phyloP scores from a whole-genome alignment of 1,139 yeast genomes.

The Pneumocystis canis region DNA sequence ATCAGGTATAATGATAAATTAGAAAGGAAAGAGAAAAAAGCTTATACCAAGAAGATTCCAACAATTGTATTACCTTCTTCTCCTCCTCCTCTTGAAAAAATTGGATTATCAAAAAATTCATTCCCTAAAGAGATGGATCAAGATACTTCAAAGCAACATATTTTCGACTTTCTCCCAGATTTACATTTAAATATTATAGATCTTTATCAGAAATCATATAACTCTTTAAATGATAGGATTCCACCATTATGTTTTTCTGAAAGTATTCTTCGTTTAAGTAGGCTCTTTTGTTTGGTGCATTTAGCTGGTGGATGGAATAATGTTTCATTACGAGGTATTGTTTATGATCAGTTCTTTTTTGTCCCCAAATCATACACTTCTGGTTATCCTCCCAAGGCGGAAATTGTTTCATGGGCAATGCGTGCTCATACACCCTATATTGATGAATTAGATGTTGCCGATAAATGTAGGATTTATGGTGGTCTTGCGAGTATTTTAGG shows the following conservation, averaged over 20 bases:
- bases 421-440: constrained; percentile 17
- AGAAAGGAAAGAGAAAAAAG: constrained; percentile 14
- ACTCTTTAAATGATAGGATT: constrained; percentile 55
- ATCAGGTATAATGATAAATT: constrained; percentile 32
- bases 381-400: constrained; percentile 11
- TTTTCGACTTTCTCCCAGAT: constrained; percentile 39
- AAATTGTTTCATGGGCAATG: constrained; percentile 12
- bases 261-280: constrained; percentile 46
- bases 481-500: constrained; percentile 53
- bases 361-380: constrained; percentile 18
- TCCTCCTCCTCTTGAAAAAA: constrained; percentile 12
- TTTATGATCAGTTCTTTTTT: constrained; percentile 23
- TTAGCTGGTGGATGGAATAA: constrained; percentile 38
- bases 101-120: constrained; percentile 18
- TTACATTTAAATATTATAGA: constrained; percentile 38
- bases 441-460: constrained; percentile 18
- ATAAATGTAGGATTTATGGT: constrained; percentile 37
- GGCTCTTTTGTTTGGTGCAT: constrained; percentile 43
- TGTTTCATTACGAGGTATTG: constrained; percentile 30
- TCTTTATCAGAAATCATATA: constrained; percentile 46
- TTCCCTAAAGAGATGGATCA: constrained; percentile 10
- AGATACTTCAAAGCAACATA: constrained; percentile 14
- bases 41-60: constrained; percentile 19
- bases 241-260: constrained; percentile 77
- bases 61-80: constrained; percentile 6